Conservation (phyloP, 768 basidiomycete species). For the Tephrocybe sp. region DNA sequence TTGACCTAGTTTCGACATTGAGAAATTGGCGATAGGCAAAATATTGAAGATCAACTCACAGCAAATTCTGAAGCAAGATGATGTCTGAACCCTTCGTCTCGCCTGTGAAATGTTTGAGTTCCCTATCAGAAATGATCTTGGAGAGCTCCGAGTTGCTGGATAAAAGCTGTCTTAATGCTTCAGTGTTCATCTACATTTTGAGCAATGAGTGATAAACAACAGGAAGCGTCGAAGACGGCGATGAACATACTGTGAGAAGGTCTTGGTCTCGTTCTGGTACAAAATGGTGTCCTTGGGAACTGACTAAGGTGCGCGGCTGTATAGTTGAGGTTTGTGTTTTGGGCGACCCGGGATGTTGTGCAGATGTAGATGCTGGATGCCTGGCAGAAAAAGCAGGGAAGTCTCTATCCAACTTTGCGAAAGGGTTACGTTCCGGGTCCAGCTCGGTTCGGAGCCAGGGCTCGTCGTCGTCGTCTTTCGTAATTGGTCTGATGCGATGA, state of each 20-base stretch:
- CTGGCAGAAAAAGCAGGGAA: slow-evolving; percentile 17
- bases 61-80: slow-evolving; percentile 36
- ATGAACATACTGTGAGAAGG: slow-evolving; percentile 24
- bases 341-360: not conserved
- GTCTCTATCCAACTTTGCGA: slow-evolving; percentile 24
- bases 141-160: slow-evolving; percentile 26
- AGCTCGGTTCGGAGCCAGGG: slow-evolving; percentile 22
- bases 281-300: not conserved
- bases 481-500: not conserved
- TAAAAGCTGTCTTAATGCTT: slow-evolving; percentile 27
- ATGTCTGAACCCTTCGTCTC: slow-evolving; percentile 35
- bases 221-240: not conserved
- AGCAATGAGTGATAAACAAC: not conserved
- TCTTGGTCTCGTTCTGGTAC: slow-evolving; percentile 22
- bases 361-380: not conserved
- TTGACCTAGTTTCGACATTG: slow-evolving; percentile 24
- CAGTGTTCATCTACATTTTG: slow-evolving; percentile 28
- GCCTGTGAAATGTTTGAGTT: slow-evolving; percentile 17
- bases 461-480: slow-evolving; percentile 18
- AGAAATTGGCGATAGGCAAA: not conserved
- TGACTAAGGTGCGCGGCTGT: not conserved
- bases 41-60: slow-evolving; percentile 26
- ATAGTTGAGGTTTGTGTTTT: not conserved
- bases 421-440: slow-evolving; percentile 24
- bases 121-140: slow-evolving; percentile 20